These are phyloP conservation scores for Gossypium bickii DNA, from an alignment of 345 rosid species.

Conservation along the genomic window DNA sequence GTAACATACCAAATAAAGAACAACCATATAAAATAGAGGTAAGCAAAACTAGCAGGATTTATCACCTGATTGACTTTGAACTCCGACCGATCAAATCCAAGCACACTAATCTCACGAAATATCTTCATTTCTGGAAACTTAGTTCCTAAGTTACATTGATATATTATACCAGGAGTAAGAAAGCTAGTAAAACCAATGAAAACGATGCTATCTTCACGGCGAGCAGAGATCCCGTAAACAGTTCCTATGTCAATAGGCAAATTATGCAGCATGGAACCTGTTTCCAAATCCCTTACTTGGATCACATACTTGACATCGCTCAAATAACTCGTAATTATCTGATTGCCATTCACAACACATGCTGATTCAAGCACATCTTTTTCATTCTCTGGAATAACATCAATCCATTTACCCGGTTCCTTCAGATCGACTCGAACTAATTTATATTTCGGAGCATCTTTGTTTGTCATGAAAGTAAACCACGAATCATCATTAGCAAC, in stretches of 20 bases:
- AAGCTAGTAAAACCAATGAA: constrained; percentile 78
- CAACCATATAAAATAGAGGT: too few relatives aligned
- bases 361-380: constrained; percentile 81
- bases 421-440: constrained; percentile 70
- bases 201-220: constrained; percentile 50
- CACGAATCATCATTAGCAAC: constrained; percentile 68
- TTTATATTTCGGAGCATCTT: constrained; percentile 82
- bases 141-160: constrained; percentile 56
- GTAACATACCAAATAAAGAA: too few relatives aligned
- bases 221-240: constrained; percentile 53
- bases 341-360: constrained; percentile 53
- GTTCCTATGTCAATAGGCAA: constrained; percentile 85
- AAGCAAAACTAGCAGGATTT: too few relatives aligned
- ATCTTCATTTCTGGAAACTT: constrained; percentile 58
- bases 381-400: constrained; percentile 63
- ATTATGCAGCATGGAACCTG: constrained; percentile 66
- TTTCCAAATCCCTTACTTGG: constrained; percentile 74
- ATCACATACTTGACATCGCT: constrained; percentile 77
- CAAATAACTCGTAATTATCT: constrained; percentile 74
- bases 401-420: constrained; percentile 75
- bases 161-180: constrained; percentile 80
- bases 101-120: constrained; percentile 69
- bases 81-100: constrained; percentile 68
- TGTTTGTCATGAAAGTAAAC: constrained; percentile 76
- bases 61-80: constrained; percentile 64